A percentile compares a stretch with the other conserved stretches of the same genome.
Evolutionary conservation across 2,329 filamentous ascomycete genomes (phyloP).

Genomic region (Claviceps monticola): DNA sequence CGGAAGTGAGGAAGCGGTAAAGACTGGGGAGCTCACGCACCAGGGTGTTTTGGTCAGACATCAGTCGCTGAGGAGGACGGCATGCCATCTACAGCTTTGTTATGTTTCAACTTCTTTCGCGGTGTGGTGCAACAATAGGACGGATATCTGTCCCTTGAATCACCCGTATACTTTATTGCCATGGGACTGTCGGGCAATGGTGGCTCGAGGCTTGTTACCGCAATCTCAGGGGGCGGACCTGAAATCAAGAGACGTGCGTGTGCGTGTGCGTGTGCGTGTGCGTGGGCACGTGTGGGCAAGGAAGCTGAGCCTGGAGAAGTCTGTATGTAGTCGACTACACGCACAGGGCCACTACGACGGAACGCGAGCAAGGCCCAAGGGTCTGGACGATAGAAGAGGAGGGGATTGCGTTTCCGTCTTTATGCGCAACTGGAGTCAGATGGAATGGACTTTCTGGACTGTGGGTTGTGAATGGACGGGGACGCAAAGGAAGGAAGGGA

Average conservation of each 20-base stretch:
- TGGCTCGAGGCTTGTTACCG: not conserved
- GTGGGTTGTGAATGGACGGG: too few relatives aligned
- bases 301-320: not conserved
- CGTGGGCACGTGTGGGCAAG: not conserved
- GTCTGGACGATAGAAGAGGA: not conserved
- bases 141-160: not conserved
- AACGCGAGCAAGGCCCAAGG: not conserved
- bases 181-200: not conserved
- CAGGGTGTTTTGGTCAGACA: not conserved
- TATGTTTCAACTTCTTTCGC: not conserved
- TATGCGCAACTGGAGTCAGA: not conserved
- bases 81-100: not conserved
- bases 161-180: not conserved
- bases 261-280: not conserved
- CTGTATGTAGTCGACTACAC: not conserved
- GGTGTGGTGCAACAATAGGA: not conserved
- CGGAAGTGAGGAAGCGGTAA: slow-evolving; percentile 73
- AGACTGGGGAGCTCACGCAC: slow-evolving; percentile 8
- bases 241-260: not conserved
- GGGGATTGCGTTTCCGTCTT: not conserved
- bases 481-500: not conserved
- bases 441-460: too few relatives aligned
- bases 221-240: not conserved
- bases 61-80: not conserved
- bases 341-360: not conserved